Base-by-base conservation (phyloP, 306 rosid species). In the Trifolium subterraneum region DNA sequence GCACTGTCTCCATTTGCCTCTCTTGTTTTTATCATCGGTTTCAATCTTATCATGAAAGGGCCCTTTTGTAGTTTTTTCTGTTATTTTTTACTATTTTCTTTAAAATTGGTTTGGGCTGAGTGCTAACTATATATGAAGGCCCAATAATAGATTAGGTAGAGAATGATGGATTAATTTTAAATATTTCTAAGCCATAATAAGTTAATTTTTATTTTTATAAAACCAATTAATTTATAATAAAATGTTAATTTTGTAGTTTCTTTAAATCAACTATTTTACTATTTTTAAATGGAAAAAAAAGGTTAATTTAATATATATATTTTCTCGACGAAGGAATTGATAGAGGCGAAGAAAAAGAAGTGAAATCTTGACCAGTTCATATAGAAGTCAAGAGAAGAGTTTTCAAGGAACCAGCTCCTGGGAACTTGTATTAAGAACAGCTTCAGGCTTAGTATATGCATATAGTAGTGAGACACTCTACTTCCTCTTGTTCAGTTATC, bases 41-140 rank as follows among this genome's bases (percentile, higher is more conserved):
- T 60, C 65, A 27, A 60, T 60, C 65, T 15, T 29, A 29, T 60
- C 41, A 27, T 60, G 38, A 27, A 14, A 59, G 12, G 64, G 11
- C 39, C 12, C 39, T 14, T 25, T 59, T 13, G 16, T 59, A 59
- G 65, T 59, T 59, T 59, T 59, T 59, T 59, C 64, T 20, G 31
- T 59, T 59, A 27, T 10, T 7, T 7, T 59, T 59, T 6, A 59
- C 39, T 59, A 14, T 59, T 59, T 59, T 59, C 19, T 8, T 59
- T 14, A 14, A 59, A 27, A 59, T 59, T 59, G 19, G 65, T 59
- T 59, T 27, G 65, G 65, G 41, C 39, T 5, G 65, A 59, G 39
- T 27, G 11, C 65, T 13, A 27, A 41, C 39, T 14, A 59, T 27
- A 8, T 41, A 59, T 59, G 6, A 27, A 58, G 64, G 64, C 36